These are phyloP conservation scores for Selenicereus undatus DNA, from an alignment of 148 eudicot genomes.

Conservation along the genomic window DNA sequence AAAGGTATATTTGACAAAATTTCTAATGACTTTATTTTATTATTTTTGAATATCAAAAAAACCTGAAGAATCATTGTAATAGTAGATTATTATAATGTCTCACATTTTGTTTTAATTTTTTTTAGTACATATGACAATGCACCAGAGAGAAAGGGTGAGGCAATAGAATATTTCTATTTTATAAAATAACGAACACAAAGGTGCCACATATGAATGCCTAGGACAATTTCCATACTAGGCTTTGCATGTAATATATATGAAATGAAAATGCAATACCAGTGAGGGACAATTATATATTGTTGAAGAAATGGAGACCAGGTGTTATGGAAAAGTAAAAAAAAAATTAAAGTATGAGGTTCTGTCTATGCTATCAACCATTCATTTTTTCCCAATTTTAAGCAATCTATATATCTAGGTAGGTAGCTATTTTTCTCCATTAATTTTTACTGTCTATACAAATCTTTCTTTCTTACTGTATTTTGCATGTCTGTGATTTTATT, in stretches of 20 bases:
- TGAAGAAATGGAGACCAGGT: background rate
- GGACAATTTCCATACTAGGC: conserved; percentile 3
- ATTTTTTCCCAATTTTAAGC: background rate
- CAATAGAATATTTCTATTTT: background rate
- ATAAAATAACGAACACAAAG: background rate
- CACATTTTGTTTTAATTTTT: too few species aligned
- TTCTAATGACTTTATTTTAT: too few species aligned
- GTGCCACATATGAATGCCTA: background rate
- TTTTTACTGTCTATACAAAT: background rate
- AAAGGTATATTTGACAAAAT: too few species aligned
- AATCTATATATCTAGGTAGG: background rate
- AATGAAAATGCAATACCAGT: background rate
- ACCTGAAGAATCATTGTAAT: too few species aligned
- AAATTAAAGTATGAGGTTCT: background rate
- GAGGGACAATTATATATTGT: background rate
- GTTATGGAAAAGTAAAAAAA: background rate
- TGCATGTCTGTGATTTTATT: background rate
- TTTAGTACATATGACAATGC: too few species aligned
- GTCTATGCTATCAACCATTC: background rate
- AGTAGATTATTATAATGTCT: too few species aligned
- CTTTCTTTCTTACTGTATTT: background rate
- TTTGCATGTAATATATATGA: background rate
- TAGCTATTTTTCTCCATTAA: background rate
- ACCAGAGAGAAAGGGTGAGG: too few species aligned
- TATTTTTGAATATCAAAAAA: too few species aligned